phyloP scores from a whole-genome alignment of 352 stramenopile genomes.

The Aphanomyces euteiches region DNA sequence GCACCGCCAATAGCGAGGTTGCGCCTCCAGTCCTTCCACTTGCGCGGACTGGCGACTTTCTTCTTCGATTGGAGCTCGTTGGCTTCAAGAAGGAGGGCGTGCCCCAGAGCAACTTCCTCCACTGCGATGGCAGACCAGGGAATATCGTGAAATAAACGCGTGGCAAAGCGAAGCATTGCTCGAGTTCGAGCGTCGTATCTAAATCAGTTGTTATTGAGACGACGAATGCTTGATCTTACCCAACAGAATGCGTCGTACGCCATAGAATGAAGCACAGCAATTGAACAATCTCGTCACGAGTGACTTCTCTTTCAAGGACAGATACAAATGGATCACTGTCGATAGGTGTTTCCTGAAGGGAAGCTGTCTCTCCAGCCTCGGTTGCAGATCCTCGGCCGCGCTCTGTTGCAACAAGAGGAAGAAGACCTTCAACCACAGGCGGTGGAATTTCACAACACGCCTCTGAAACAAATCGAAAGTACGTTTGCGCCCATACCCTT shows the following conservation, averaged over 20 bases:
- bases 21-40: slow-evolving; percentile 74
- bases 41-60: slow-evolving; percentile 52
- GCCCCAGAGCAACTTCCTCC: slow-evolving; percentile 67
- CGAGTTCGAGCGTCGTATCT: slow-evolving; percentile 51
- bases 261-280: slow-evolving; percentile 66
- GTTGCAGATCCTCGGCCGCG: slow-evolving; percentile 33
- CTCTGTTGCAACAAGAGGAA: slow-evolving; percentile 56
- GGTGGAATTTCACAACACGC: slow-evolving; percentile 51
- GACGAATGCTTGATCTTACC: slow-evolving; percentile 37
- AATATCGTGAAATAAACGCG: slow-evolving; percentile 45
- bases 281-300: slow-evolving; percentile 32
- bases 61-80: slow-evolving; percentile 61
- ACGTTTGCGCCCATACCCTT: slow-evolving; percentile 57
- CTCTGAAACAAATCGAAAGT: slow-evolving; percentile 60
- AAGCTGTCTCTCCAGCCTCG: slow-evolving; percentile 28
- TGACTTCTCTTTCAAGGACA: slow-evolving; percentile 42
- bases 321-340: slow-evolving; percentile 61
- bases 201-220: background rate
- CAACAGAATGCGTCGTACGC: slow-evolving; percentile 72
- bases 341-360: slow-evolving; percentile 36
- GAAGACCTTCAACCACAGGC: slow-evolving; percentile 58
- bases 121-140: slow-evolving; percentile 56
- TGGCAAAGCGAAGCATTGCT: slow-evolving; percentile 51
- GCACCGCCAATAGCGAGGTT: slow-evolving; percentile 68
- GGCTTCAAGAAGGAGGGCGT: slow-evolving; percentile 64